These are phyloP conservation scores for Pseudogymnoascus sp. DNA, from an alignment of 2,329 filamentous ascomycete genomes.

Conservation along the genomic window DNA sequence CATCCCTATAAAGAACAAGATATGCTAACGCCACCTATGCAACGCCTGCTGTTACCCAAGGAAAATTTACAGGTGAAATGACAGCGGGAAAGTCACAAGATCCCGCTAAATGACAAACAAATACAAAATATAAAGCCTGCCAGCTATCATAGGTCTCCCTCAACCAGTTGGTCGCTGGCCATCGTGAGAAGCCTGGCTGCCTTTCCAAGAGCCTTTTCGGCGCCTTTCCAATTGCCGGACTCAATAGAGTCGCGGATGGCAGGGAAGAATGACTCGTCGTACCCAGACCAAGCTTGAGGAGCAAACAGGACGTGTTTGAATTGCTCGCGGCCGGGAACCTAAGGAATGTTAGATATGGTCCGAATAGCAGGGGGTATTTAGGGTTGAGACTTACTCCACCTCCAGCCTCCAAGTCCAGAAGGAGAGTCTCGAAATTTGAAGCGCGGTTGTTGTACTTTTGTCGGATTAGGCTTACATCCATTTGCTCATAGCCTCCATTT, in stretches of 20 bases:
- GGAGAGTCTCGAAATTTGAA: conserved; percentile 70
- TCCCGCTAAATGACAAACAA: conserved; percentile 9
- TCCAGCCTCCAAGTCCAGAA: conserved; percentile 66
- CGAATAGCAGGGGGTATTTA: conserved; percentile 6
- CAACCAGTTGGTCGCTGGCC: conserved; percentile 38
- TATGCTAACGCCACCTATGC: conserved; percentile 5
- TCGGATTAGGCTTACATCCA: conserved; percentile 47
- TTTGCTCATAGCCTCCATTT: conserved; percentile 62
- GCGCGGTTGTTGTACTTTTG: conserved; percentile 71
- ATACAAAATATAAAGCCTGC: not conserved
- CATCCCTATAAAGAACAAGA: conserved; percentile 1
- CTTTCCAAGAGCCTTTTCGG: conserved; percentile 61
- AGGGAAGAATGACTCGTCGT: conserved; percentile 65
- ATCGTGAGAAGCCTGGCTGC: conserved; percentile 59
- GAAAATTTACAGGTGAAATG: conserved; percentile 2
- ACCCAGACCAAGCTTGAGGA: conserved; percentile 67
- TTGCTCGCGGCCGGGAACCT: conserved; percentile 81
- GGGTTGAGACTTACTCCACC: conserved; percentile 59
- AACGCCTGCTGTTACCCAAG: conserved; percentile 7
- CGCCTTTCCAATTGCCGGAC: conserved; percentile 59
- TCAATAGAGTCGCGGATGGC: conserved; percentile 77
- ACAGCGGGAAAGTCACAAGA: not conserved
- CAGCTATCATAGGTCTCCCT: not conserved
- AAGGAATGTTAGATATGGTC: conserved; percentile 9
- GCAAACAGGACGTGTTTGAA: conserved; percentile 92